These are phyloP conservation scores for Psidium guajava DNA, from an alignment of 345 rosid species.

Conservation along the genomic window DNA sequence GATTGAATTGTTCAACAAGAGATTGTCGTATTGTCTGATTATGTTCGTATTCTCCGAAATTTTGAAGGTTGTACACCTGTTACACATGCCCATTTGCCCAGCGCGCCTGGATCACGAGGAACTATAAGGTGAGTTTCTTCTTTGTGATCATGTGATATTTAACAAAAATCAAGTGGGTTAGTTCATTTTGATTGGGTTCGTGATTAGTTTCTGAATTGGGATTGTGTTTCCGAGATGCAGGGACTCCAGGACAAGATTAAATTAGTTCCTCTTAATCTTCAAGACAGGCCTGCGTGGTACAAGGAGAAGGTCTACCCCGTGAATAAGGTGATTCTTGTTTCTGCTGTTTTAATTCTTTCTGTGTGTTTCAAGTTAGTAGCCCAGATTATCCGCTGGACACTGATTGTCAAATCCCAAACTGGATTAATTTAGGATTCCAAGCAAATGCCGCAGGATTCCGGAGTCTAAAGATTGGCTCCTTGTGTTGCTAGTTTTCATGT, in stretches of 20 bases:
- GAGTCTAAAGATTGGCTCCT: not conserved
- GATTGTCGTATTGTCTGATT: not conserved
- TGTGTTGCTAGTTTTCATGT: not conserved
- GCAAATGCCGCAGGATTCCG: not conserved
- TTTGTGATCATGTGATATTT: not conserved
- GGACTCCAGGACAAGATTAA: conserved; percentile 76
- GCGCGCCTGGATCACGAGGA: conserved; percentile 94
- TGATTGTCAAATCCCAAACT: not conserved
- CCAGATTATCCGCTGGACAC: not conserved
- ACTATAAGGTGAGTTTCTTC: conserved; percentile 44
- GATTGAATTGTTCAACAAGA: not conserved
- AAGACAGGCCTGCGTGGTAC: conserved; percentile 82
- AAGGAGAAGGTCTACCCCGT: conserved; percentile 67
- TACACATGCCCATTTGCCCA: conserved; percentile 73
- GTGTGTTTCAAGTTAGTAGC: not conserved
- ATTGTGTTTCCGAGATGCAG: conserved; percentile 17
- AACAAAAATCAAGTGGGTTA: not conserved
- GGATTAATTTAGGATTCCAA: not conserved
- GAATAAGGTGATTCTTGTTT: conserved; percentile 48
- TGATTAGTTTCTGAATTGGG: not conserved
- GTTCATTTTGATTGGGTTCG: not conserved
- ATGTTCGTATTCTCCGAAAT: not conserved
- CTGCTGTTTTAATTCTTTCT: not conserved
- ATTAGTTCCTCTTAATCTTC: conserved; percentile 66
- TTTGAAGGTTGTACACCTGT: conserved; percentile 49